phyloP scores from a whole-genome alignment of 2,329 filamentous ascomycete genomes.

The Aspergillus carbonarius region DNA sequence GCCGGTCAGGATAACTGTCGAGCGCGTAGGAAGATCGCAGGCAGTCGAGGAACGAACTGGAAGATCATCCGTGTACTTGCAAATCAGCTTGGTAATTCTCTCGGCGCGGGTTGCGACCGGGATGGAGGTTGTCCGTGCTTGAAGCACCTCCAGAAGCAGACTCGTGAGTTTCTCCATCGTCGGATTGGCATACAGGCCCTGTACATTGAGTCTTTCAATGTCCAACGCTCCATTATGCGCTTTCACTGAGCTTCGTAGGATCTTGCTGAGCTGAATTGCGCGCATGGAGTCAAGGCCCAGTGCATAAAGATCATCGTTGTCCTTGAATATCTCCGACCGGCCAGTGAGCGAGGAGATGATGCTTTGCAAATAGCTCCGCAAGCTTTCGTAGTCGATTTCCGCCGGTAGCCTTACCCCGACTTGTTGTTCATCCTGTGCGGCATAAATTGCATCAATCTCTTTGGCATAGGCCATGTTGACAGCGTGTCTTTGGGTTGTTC shows the following conservation, averaged over 20 bases:
- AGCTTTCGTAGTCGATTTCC: slow-evolving; percentile 9
- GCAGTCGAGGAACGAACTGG: not conserved
- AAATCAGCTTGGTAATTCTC: not conserved
- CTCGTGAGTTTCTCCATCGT: not conserved
- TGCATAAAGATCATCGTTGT: slow-evolving; percentile 21
- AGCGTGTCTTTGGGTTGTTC: slow-evolving; percentile 44
- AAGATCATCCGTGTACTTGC: slow-evolving; percentile 7
- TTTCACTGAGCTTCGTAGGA: slow-evolving; percentile 5
- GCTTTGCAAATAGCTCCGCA: slow-evolving; percentile 11
- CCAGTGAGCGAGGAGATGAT: slow-evolving; percentile 13
- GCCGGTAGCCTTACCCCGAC: not conserved
- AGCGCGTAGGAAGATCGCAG: not conserved
- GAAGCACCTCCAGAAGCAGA: not conserved
- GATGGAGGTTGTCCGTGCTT: not conserved
- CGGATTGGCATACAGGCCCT: slow-evolving; percentile 6
- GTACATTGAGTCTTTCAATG: not conserved
- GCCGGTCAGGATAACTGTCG: slow-evolving; percentile 44
- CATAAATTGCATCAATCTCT: slow-evolving; percentile 52
- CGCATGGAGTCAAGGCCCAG: slow-evolving; percentile 29
- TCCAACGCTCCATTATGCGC: not conserved
- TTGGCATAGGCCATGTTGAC: slow-evolving; percentile 43
- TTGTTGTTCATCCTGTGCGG: not conserved
- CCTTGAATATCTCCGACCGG: slow-evolving; percentile 7
- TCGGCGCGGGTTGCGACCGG: not conserved
- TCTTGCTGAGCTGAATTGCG: slow-evolving; percentile 22